Evolutionary conservation across 306 rosid species (phyloP).

Genomic region (Prunus mira): DNA sequence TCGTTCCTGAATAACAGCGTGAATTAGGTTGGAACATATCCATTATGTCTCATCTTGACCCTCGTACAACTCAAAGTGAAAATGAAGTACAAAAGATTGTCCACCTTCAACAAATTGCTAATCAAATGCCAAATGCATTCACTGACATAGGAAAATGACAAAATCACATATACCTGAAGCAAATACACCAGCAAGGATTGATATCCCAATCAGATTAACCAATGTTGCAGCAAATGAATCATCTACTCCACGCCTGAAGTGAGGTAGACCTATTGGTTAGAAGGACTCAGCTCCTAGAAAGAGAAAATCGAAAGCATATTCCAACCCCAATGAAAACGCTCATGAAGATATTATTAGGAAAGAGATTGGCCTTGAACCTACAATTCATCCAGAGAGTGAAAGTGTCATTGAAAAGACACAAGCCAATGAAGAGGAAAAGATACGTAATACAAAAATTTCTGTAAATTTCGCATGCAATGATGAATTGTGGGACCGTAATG

Average conservation of each 20-base stretch:
- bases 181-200: neutral
- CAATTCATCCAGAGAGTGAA: no score
- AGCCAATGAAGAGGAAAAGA: no score
- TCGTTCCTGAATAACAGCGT: no score
- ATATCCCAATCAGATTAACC: neutral
- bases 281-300: neutral
- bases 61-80: neutral
- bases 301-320: neutral
- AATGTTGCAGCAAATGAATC: neutral
- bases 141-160: neutral
- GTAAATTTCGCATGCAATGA: no score
- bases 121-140: conserved; percentile 8
- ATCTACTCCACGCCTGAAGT: neutral
- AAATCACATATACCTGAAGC: neutral
- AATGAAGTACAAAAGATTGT: conserved; percentile 1
- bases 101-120: neutral
- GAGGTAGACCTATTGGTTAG: neutral
- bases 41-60: no score
- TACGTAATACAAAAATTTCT: no score
- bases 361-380: no score
- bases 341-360: neutral
- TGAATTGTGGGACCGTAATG: no score
- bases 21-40: no score
- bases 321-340: neutral
- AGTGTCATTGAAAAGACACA: no score